These are phyloP conservation scores for Dendrobium chrysotoxum DNA, from an alignment of 106 monocot species.

Conservation along the genomic window DNA sequence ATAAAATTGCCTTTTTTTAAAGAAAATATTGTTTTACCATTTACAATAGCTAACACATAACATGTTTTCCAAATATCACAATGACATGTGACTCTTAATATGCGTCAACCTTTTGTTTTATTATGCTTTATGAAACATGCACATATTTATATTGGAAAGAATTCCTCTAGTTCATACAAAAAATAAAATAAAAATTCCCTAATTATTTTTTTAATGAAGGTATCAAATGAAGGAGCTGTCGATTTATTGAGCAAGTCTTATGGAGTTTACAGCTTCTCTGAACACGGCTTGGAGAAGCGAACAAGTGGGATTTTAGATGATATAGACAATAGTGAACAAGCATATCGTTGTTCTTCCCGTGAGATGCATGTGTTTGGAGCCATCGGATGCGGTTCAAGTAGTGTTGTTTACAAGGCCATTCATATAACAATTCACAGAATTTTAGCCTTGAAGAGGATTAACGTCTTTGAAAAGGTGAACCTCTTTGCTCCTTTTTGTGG, in stretches of 20 bases:
- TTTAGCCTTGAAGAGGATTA: slow-evolving; percentile 87
- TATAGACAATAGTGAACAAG: slow-evolving; percentile 48
- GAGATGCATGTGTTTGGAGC: slow-evolving; percentile 96
- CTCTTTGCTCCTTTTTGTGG: slow-evolving; percentile 10
- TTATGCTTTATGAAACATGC: background rate
- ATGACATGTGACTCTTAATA: background rate
- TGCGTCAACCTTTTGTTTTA: background rate
- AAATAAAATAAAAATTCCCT: background rate
- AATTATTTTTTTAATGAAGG: slow-evolving; percentile 28
- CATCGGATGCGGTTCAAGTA: slow-evolving; percentile 91
- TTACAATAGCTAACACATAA: background rate
- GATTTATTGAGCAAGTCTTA: slow-evolving; percentile 89
- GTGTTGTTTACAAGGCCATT: slow-evolving; percentile 91
- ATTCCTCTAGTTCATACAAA: background rate
- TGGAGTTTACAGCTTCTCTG: slow-evolving; percentile 87
- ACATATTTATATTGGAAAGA: background rate
- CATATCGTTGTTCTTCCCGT: slow-evolving; percentile 79
- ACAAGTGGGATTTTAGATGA: slow-evolving; percentile 44
- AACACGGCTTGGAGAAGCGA: slow-evolving; percentile 81
- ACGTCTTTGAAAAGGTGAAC: slow-evolving; percentile 86
- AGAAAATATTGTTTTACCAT: background rate
- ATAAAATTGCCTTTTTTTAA: background rate
- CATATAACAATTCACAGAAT: slow-evolving; percentile 75
- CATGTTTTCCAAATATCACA: background rate
- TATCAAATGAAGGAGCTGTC: slow-evolving; percentile 82